phyloP scores from a whole-genome alignment of 2,329 filamentous ascomycete species.

The Cladosporium sp. region DNA sequence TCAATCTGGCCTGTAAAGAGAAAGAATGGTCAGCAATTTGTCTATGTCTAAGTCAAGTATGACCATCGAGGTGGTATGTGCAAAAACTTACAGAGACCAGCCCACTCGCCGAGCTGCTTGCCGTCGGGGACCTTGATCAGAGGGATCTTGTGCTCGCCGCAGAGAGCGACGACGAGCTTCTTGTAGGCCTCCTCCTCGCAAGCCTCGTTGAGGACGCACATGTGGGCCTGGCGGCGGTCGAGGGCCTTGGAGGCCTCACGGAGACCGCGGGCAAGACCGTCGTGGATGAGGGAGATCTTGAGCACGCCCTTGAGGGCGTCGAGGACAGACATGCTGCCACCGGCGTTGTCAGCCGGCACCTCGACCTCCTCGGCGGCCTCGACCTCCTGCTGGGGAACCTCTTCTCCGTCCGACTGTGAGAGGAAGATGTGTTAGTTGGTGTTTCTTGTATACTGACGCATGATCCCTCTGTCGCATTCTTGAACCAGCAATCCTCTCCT shows the following conservation, averaged over 20 bases:
- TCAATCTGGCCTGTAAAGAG: constrained; percentile 76
- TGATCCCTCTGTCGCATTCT: neutral
- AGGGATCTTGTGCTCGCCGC: constrained; percentile 99
- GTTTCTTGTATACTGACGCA: neutral
- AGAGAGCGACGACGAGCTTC: constrained; percentile 98
- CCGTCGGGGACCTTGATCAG: constrained; percentile 99
- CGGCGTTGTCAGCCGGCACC: constrained; percentile 80
- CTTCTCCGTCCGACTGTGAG: constrained; percentile 98
- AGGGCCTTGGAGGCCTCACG: constrained; percentile 98
- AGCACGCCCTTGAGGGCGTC: constrained; percentile 98
- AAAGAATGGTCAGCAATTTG: constrained; percentile 1
- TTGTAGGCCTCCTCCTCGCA: constrained; percentile 99
- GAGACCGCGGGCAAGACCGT: constrained; percentile 96
- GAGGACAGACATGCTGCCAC: constrained; percentile 84
- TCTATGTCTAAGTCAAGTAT: neutral
- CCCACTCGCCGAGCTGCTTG: constrained; percentile 99
- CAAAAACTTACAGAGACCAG: constrained; percentile 84
- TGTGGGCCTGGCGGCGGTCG: constrained; percentile 97
- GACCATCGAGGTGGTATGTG: neutral
- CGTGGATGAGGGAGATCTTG: constrained; percentile 98
- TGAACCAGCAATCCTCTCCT: too few relatives aligned
- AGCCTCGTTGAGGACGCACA: constrained; percentile 99
- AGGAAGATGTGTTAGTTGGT: constrained; percentile 17
- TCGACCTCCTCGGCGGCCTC: constrained; percentile 81
- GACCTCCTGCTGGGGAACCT: constrained; percentile 77